Base-by-base conservation (phyloP, 768 basidiomycete genomes). In the Tephrocybe sp. region DNA sequence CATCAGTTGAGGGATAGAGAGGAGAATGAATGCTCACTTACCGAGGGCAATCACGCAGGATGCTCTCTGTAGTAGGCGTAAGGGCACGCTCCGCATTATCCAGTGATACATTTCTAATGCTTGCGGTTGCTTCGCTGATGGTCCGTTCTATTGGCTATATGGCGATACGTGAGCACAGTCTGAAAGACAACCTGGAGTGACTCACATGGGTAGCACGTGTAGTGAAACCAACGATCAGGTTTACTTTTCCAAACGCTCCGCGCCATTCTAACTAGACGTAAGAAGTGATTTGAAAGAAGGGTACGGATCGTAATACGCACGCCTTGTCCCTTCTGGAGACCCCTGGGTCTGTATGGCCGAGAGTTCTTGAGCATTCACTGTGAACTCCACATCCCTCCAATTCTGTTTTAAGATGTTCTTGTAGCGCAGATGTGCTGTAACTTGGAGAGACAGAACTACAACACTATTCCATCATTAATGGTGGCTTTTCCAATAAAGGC, bases 1-100 rank as follows among this genome's bases (percentile, higher is more conserved):
- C 7, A 20, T 31, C n/a, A 17, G 22, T 11, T 13, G 13, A 26
- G 30, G 12, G 12, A n/a, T 13, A 4, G n/a, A n/a, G 1, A 20
- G 20, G 34, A 20, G 16, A n/a, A 12, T 45, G 12, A 22, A 12
- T 22, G n/a, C 6, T 23, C 11, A 16, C 48, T 45, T 36, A 54
- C 58, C 48, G 36, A 31, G 55, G 58, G n/a, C 58, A 56, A 5
- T 51, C 42, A 38, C 48, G 50, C 2, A 60, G 48, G 20, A 60
- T 60, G 16, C 36, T 45, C 5, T 60, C 44, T 10, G 58, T 60
- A 10, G 52, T 54, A 3, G 58, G 58, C 5, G 30, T 48, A 23
- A 42, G 47, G 22, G 23, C 22, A 32, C 4, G 33, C 11, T 30
- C 45, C 10, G n/a, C 39, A 16, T 32, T 26, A 1, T 49, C 40